Conservation (phyloP, 225 moss, liverwort and hornwort species). For the Sphagnum contortum region DNA sequence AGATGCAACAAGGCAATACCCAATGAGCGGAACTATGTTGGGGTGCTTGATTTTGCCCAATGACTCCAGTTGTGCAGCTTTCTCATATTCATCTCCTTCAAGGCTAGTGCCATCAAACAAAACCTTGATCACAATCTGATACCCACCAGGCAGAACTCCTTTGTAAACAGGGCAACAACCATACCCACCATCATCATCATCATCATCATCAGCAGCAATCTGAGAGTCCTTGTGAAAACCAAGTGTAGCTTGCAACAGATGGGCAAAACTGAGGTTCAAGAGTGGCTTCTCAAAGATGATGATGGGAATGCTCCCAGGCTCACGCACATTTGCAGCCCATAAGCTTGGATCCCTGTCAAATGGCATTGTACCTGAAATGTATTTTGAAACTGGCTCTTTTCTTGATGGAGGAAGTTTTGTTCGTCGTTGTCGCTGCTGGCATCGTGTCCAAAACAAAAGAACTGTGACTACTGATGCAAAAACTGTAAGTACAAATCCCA, state of each 20-base stretch:
- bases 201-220: conserved; percentile 6
- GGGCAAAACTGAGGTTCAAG: conserved; percentile 66
- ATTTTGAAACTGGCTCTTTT: conserved; percentile 8
- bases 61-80: conserved; percentile 50
- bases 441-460: conserved; percentile 16
- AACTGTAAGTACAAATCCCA: conserved; percentile 6
- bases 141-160: conserved; percentile 49
- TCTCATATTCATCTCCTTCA: conserved; percentile 34
- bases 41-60: conserved; percentile 59
- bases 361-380: conserved; percentile 27
- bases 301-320: conserved; percentile 50
- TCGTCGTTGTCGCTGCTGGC: conserved; percentile 15
- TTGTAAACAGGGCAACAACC: conserved; percentile 49
- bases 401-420: conserved; percentile 16
- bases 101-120: conserved; percentile 46
- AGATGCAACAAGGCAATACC: conserved; percentile 65
- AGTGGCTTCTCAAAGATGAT: conserved; percentile 90
- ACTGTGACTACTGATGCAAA: conserved; percentile 2
- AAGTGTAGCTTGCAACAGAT: conserved; percentile 53
- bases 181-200: conserved; percentile 62
- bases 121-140: conserved; percentile 69
- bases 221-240: conserved; percentile 64
- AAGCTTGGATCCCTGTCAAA: conserved; percentile 43
- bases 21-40: conserved; percentile 58
- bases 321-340: conserved; percentile 54